Conservation (phyloP, 1,139 yeast genomes). For the Blastobotrys illinoisensis region DNA sequence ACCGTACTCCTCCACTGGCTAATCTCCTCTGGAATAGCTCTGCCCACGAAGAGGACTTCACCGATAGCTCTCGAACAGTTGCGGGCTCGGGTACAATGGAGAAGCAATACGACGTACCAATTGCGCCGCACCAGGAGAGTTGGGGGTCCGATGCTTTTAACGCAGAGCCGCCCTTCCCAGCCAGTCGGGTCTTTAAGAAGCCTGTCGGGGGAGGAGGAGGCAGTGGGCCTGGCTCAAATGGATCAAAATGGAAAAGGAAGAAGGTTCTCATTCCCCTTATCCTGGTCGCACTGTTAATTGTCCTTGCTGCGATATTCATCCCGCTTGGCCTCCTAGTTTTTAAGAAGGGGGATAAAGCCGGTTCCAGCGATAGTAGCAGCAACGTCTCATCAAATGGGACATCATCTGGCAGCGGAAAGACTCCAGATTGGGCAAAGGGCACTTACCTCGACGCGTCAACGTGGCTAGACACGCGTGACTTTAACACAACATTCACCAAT, state of each 20-base stretch:
- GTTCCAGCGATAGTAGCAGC: not conserved
- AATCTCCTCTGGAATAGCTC: not conserved
- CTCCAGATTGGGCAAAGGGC: constrained; percentile 26
- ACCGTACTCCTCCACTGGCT: not conserved
- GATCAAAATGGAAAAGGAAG: constrained; percentile 10
- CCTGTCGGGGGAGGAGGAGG: not conserved
- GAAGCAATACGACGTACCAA: not conserved
- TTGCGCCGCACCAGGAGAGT: not conserved
- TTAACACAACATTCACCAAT: constrained; percentile 34
- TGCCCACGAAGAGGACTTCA: not conserved
- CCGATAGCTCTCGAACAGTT: not conserved
- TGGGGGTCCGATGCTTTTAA: not conserved
- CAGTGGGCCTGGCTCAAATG: not conserved
- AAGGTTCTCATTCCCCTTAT: constrained; percentile 14
- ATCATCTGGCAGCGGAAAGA: not conserved
- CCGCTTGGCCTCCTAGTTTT: constrained; percentile 32
- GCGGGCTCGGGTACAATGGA: not conserved
- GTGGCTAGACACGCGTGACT: constrained; percentile 33
- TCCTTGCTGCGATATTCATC: constrained; percentile 28
- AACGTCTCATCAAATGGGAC: not conserved
- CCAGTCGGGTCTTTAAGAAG: not conserved
- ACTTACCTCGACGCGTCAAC: constrained; percentile 30
- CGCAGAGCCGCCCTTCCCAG: not conserved
- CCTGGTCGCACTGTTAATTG: constrained; percentile 16
- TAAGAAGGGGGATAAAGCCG: constrained; percentile 14